Conservation (phyloP, 805 yeast species). For the Zygotorulaspora sp. region DNA sequence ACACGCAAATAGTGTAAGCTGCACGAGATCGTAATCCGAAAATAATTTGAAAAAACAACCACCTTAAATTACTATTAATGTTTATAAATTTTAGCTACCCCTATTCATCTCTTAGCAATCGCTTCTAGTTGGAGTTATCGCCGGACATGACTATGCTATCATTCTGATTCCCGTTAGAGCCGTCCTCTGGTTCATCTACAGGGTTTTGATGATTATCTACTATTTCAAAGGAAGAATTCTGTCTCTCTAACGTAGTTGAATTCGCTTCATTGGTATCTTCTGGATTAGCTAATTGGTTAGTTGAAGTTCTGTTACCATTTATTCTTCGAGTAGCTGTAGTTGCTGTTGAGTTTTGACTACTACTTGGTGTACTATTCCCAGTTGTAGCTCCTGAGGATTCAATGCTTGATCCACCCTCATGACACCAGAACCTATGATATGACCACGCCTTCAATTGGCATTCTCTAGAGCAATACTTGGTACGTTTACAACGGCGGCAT, state of each 20-base stretch:
- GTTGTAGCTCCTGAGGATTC: constrained; percentile 21
- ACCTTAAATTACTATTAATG: too few species aligned
- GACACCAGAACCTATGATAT: constrained; percentile 93
- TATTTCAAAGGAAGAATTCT: too few species aligned
- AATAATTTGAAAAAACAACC: too few species aligned
- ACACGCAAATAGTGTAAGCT: too few species aligned
- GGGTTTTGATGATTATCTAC: too few species aligned
- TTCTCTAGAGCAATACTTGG: constrained; percentile 89
- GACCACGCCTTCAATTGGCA: constrained; percentile 93
- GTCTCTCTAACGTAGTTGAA: neutral
- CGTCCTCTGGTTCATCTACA: too few species aligned
- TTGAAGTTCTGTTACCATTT: constrained; percentile 3
- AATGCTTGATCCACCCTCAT: constrained; percentile 39
- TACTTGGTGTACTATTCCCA: constrained; percentile 18
- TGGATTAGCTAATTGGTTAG: neutral
- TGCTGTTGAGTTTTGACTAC: neutral
- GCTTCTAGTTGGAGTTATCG: too few species aligned
- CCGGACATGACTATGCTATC: too few species aligned
- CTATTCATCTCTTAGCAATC: too few species aligned
- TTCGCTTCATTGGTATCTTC: neutral
- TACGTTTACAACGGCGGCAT: constrained; percentile 88
- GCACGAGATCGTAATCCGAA: too few species aligned
- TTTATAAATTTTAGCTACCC: too few species aligned
- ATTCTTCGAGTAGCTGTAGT: neutral
- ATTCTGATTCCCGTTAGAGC: too few species aligned